These are phyloP conservation scores for Pseudocohnilembus persalinus DNA, from an alignment of 169 alveolate species.

Conservation along the genomic window DNA sequence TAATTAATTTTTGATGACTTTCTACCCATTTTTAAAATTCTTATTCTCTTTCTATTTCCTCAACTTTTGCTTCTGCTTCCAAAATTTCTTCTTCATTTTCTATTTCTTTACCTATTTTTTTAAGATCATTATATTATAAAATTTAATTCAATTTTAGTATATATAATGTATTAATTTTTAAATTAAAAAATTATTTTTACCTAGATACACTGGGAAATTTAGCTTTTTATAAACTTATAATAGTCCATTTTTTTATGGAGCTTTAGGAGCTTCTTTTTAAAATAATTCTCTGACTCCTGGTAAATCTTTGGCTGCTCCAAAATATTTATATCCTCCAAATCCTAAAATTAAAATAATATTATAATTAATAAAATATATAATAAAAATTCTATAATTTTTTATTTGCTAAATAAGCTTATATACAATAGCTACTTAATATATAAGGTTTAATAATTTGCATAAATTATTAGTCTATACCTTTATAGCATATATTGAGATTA, in stretches of 20 bases:
- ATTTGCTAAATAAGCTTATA: too few species aligned
- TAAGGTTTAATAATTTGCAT: too few species aligned
- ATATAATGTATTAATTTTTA: too few species aligned
- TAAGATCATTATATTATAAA: too few species aligned
- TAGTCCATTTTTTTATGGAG: constrained; percentile 53
- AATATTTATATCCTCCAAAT: constrained; percentile 91
- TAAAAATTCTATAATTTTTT: too few species aligned
- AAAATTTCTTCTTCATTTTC: constrained; percentile 42
- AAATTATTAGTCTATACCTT: too few species aligned
- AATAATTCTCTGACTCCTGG: constrained; percentile 94
- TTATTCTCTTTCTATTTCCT: constrained; percentile 45
- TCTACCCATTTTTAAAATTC: constrained; percentile 48
- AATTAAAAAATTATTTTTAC: constrained; percentile 51
- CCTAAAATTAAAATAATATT: constrained; percentile 62
- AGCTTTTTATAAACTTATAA: constrained; percentile 21
- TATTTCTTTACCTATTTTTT: constrained; percentile 31
- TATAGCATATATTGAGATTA: too few species aligned
- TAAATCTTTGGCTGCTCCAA: constrained; percentile 95
- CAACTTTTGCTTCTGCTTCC: constrained; percentile 53
- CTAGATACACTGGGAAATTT: constrained; percentile 51
- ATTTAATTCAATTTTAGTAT: too few species aligned
- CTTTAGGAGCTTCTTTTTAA: constrained; percentile 74
- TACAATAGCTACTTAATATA: too few species aligned
- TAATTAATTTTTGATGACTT: constrained; percentile 27
- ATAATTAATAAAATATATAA: too few species aligned